phyloP scores from a whole-genome alignment of 139 green algal genomes.

The Chlorokybus atmophyticus region DNA sequence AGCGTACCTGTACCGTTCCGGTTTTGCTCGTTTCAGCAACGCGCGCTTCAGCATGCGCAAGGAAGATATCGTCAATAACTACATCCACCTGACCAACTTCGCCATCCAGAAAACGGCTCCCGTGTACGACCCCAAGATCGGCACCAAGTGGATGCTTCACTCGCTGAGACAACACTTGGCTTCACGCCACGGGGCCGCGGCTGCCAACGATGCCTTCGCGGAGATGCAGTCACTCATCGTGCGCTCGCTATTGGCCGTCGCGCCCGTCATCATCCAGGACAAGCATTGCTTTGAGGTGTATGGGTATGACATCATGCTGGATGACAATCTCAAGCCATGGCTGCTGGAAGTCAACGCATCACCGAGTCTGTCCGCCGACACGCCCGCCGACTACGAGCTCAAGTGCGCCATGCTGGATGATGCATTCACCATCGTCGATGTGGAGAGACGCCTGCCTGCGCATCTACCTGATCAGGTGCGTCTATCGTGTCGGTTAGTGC shows the following conservation, averaged over 20 bases:
- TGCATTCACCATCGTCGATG: constrained; percentile 15
- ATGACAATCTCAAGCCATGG: constrained; percentile 49
- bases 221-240: constrained; percentile 12
- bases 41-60: constrained; percentile 20
- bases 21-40: constrained; percentile 38
- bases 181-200: constrained; percentile 1
- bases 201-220: constrained; percentile 1
- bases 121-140: background rate
- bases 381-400: constrained; percentile 43
- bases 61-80: constrained; percentile 27
- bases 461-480: background rate
- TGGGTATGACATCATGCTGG: constrained; percentile 59
- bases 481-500: background rate
- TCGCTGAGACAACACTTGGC: constrained; percentile 7
- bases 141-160: background rate
- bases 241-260: constrained; percentile 6
- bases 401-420: constrained; percentile 62
- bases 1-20: constrained; percentile 29
- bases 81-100: constrained; percentile 39
- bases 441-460: constrained; percentile 6
- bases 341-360: constrained; percentile 69
- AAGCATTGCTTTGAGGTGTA: constrained; percentile 58
- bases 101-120: constrained; percentile 37
- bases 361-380: constrained; percentile 43
- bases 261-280: constrained; percentile 62